These are phyloP conservation scores for Ophidiomyces ophidiicola DNA, from an alignment of 2,329 filamentous ascomycete genomes.

Conservation along the genomic window DNA sequence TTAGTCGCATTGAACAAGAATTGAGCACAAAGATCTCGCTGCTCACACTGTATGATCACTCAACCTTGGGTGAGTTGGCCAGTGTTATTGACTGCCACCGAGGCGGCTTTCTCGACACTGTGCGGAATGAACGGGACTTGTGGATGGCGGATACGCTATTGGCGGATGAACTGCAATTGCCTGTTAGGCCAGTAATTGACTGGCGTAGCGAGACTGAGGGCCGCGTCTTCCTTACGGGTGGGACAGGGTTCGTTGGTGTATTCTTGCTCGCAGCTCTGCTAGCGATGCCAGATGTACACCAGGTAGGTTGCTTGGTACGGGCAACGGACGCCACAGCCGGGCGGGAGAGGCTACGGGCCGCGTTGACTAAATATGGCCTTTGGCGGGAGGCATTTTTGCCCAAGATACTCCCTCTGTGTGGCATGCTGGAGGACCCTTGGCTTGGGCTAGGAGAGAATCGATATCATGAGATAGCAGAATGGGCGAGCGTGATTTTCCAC, in stretches of 20 bases:
- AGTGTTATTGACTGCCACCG: constrained; percentile 8
- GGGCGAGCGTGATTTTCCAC: constrained; percentile 45
- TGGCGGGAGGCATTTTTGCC: constrained; percentile 1
- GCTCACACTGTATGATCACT: constrained; percentile 18
- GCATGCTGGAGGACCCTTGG: constrained; percentile 54
- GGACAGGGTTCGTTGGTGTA: constrained; percentile 70
- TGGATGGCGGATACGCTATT: constrained; percentile 17
- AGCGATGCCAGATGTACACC: constrained; percentile 37
- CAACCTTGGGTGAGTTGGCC: constrained; percentile 13
- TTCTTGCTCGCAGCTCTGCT: constrained; percentile 62
- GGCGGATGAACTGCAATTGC: constrained; percentile 12
- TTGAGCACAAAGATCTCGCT: constrained; percentile 15
- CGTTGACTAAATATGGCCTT: constrained; percentile 39
- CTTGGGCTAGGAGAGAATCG: constrained; percentile 45
- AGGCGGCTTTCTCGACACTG: background rate
- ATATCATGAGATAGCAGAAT: constrained; percentile 40
- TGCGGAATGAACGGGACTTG: constrained; percentile 13
- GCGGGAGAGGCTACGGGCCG: constrained; percentile 28
- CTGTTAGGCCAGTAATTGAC: constrained; percentile 6
- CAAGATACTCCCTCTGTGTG: constrained; percentile 25
- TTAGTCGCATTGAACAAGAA: constrained; percentile 14
- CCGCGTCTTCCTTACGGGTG: constrained; percentile 62
- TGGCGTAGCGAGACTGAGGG: constrained; percentile 19
- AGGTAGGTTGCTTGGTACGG: constrained; percentile 61
- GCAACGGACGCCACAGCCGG: constrained; percentile 39